Evolutionary conservation across 2,329 filamentous ascomycete genomes (phyloP).

Genomic region (Aureobasidium pullulans): DNA sequence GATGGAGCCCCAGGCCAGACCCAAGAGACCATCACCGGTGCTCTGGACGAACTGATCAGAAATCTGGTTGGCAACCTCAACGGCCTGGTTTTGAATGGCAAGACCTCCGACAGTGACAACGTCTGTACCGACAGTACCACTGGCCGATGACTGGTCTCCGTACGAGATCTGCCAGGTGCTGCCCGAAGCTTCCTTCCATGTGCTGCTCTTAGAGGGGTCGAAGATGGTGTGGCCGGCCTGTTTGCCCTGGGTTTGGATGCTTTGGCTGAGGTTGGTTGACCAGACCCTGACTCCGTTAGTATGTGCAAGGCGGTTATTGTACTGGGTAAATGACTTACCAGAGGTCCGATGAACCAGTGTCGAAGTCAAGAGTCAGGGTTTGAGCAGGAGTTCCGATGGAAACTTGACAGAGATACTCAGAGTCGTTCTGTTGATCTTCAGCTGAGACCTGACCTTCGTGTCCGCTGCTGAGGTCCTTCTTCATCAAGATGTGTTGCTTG

Average conservation of each 20-base stretch:
- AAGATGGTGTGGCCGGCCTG: conserved; percentile 47
- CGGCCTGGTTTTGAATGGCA: conserved; percentile 51
- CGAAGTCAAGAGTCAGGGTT: conserved; percentile 55
- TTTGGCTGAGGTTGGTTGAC: conserved; percentile 21
- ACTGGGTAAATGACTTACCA: conserved; percentile 35
- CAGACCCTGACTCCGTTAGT: conserved; percentile 17
- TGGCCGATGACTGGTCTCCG: conserved; percentile 60
- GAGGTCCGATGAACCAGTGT: conserved; percentile 63
- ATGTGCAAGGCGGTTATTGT: too few relatives aligned
- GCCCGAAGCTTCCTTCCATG: conserved; percentile 45
- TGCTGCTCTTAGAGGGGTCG: conserved; percentile 53
- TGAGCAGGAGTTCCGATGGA: conserved; percentile 59
- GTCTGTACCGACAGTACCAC: conserved; percentile 58
- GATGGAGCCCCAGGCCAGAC: conserved; percentile 48
- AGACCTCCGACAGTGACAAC: conserved; percentile 56
- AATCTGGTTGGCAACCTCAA: conserved; percentile 56
- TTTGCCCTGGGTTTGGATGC: conserved; percentile 23
- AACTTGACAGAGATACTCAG: conserved; percentile 57
- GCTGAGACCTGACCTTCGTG: conserved; percentile 21
- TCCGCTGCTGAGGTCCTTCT: conserved; percentile 27
- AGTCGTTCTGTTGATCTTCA: conserved; percentile 61
- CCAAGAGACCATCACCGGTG: conserved; percentile 57
- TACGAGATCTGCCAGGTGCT: conserved; percentile 60
- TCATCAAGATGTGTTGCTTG: conserved; percentile 42
- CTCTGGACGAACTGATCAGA: conserved; percentile 51